Conservation (phyloP, 768 basidiomycete genomes). For the Calvatia gigantea region DNA sequence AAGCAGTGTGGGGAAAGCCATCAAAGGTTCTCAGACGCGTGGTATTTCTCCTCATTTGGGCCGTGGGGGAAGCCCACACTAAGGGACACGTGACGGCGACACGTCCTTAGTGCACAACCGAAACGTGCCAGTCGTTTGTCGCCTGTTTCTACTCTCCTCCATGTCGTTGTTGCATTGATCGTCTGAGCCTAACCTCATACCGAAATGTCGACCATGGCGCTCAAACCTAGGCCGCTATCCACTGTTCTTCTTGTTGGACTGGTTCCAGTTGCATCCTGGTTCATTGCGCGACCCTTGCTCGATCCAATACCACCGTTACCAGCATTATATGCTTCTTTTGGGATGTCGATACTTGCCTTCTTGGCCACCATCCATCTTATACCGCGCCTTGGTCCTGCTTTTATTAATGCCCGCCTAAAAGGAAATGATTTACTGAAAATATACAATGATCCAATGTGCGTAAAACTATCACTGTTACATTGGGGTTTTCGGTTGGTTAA, state of each 20-base stretch:
- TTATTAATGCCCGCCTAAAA: conserved; percentile 77
- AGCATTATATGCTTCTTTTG: conserved; percentile 72
- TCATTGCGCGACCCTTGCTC: conserved; percentile 67
- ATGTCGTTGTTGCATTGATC: not conserved
- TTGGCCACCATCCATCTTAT: conserved; percentile 72
- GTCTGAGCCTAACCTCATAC: not conserved
- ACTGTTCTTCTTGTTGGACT: conserved; percentile 52
- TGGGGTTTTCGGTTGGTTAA: no score
- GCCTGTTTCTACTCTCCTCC: not conserved
- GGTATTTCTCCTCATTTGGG: no score
- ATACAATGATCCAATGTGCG: conserved; percentile 69
- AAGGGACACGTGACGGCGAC: not conserved
- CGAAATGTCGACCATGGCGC: conserved; percentile 3
- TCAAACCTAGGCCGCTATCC: conserved; percentile 46
- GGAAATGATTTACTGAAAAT: conserved; percentile 88
- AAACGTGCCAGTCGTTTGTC: not conserved
- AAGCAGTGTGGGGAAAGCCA: no score
- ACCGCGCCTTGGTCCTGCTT: conserved; percentile 78
- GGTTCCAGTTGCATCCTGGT: conserved; percentile 69
- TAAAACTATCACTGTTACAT: conserved; percentile 1
- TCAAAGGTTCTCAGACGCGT: no score
- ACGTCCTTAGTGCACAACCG: not conserved
- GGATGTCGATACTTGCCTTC: conserved; percentile 83
- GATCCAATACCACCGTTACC: conserved; percentile 68
- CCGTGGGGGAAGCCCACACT: no score